Base-by-base conservation (phyloP, 2,329 filamentous ascomycete genomes). In the Cladosporium sp. region DNA sequence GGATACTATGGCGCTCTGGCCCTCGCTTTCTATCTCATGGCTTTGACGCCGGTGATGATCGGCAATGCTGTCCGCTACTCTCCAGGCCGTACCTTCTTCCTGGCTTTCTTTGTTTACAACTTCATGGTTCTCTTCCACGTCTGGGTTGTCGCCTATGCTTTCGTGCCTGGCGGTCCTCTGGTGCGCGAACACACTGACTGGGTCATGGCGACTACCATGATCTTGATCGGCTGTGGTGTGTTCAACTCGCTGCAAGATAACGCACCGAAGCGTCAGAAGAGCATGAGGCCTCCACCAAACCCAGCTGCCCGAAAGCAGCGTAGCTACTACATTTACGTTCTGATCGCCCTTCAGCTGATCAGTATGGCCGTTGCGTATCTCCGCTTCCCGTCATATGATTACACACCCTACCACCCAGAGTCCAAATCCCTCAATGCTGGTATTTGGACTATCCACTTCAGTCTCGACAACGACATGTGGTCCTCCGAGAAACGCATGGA, bases 401-500 rank as follows among this genome's bases (percentile, higher is more conserved):
- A 96, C 73, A 82, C 81, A 50, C 88, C 93, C 0, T 91, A 97
- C 68, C 92, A 98, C 66, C 80, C 82, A 32, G 83, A 95, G 47
- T 86, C 91, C 55, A 93, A 93, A 59, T 73, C 94, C 47, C 78
- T 96, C 52, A 97, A 94, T 0, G 89, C 90, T 1, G 93, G 93
- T 59, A 97, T 98, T 67, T 98, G 93, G 93, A 98, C 93, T 0
- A 91, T 97, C 50, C 93, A 98, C 72, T 98, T 98, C 69, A 91
- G 88, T 12, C 82, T 98, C 16, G 93, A 98, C 72, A 97, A 98
- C 61, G 87, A 96, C 67, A 96, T 97, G 91, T 97, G 90, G 89
- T 92, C 88, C 8, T 95, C 92, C 0, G 93, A 98, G 69, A 83
- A 87, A 60, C 90, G 93, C 55, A 96, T 72, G 76, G 95, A 12